Evolutionary conservation across 306 rosid genomes (phyloP), one percentile per base, ranked within the genome.

Genomic region (Castanea mollissima): DNA sequence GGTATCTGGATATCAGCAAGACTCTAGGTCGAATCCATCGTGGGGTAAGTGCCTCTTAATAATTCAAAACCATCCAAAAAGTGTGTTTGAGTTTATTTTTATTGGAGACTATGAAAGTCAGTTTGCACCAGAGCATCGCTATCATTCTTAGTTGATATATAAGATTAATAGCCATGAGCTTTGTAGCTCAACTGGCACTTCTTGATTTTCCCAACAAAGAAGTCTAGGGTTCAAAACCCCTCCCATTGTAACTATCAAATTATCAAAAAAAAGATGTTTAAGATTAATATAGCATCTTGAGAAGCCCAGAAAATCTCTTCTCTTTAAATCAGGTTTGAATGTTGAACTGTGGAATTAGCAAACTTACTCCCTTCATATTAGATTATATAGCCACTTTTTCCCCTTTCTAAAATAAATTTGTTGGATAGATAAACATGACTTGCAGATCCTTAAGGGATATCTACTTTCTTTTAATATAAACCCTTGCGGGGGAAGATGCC

Each of bases 1-100:
- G 99, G 14, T 80, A 78, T 83, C 88, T 96, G 70, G 94, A 96
- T 87, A 90, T 96, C 74, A 85, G 96, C 80, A 96, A 85, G 93
- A 93, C 91, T 60, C 84, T 96, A 63, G 76, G 90, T 77, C 96
- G 98, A 82, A 91, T 96, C 81, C 89, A 87, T 70, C 93, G 93
- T 6, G 99, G 97, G 93, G 99, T 96, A 86, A 82, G 87, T 76
- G 69, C 81, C 69, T 86, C 64, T 80, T 76, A 60, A 56, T 69
- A 18, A 73, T 85, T 83, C 65, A 76, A 81, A 82, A 35, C 55
- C 68, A 76, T 46, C 78, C 70, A 56, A 82, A 75, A 64, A 71
- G 41, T 70, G 76, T 78, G 81, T 74, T 34, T 20, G 12, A 25
- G 54, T 21, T 52, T 29, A 0, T 51, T 71, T 1, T 58, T 74